phyloP scores from a whole-genome alignment of 805 yeast genomes.

The Monosporozyma solicola region DNA sequence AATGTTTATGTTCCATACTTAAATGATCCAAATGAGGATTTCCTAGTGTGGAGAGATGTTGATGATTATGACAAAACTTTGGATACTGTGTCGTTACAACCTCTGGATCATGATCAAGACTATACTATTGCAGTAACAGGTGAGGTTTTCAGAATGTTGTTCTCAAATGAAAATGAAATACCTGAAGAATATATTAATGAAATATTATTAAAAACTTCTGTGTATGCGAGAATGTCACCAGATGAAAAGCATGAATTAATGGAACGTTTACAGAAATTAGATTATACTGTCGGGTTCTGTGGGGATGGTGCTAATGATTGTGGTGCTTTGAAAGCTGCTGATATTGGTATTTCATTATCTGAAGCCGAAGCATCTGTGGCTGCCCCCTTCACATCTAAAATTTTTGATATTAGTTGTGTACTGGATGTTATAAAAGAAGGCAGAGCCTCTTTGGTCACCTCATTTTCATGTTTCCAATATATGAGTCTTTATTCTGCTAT shows the following conservation, averaged over 20 bases:
- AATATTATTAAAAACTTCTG: slow-evolving; percentile 61
- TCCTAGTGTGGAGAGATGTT: slow-evolving; percentile 60
- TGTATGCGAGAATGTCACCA: slow-evolving; percentile 97
- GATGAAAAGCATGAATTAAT: slow-evolving; percentile 97
- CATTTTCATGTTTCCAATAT: slow-evolving; percentile 94
- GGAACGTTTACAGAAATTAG: slow-evolving; percentile 71
- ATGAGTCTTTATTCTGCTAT: slow-evolving; percentile 97
- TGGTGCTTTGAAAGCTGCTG: slow-evolving; percentile 96
- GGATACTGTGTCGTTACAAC: slow-evolving; percentile 55
- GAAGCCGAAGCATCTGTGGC: slow-evolving; percentile 99
- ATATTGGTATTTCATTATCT: slow-evolving; percentile 89
- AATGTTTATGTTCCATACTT: slow-evolving; percentile 57
- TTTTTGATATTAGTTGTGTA: slow-evolving; percentile 89
- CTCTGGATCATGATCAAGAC: slow-evolving; percentile 32
- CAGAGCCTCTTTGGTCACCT: slow-evolving; percentile 86
- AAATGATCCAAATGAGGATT: slow-evolving; percentile 27
- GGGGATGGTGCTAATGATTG: slow-evolving; percentile 99
- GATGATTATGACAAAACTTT: slow-evolving; percentile 46
- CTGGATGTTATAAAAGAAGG: slow-evolving; percentile 89
- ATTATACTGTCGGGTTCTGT: slow-evolving; percentile 92
- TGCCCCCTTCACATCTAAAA: slow-evolving; percentile 91
- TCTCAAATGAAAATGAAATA: slow-evolving; percentile 34
- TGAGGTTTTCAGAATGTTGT: slow-evolving; percentile 72
- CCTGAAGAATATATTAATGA: slow-evolving; percentile 38
- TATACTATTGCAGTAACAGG: slow-evolving; percentile 86